These are phyloP conservation scores for Gnaphalium uliginosum DNA, from an alignment of 129 eudicot species.

Conservation along the genomic window DNA sequence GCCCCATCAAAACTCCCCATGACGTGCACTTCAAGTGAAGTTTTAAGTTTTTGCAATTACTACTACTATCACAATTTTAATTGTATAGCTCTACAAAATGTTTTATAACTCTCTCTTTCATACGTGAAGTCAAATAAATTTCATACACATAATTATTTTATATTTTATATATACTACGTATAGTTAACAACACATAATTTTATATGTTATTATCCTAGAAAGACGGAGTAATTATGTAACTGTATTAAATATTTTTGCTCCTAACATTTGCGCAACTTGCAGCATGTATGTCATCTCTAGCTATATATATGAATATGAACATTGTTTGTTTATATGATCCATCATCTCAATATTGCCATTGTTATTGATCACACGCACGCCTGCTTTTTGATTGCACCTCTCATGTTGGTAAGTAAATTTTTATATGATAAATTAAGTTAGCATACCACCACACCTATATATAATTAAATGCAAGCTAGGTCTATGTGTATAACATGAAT, in stretches of 20 bases:
- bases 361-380: constrained; percentile 23
- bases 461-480: constrained; percentile 23
- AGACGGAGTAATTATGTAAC: too few relatives aligned
- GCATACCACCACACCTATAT: constrained; percentile 11
- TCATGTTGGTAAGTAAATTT: constrained; percentile 8
- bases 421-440: constrained; percentile 25
- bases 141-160: background rate
- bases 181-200: too few relatives aligned
- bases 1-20: constrained; percentile 49
- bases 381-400: constrained; percentile 38
- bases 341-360: constrained; percentile 23
- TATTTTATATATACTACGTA: too few relatives aligned
- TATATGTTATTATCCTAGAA: too few relatives aligned
- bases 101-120: constrained; percentile 31
- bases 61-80: constrained; percentile 21
- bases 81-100: background rate
- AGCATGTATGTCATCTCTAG: too few relatives aligned
- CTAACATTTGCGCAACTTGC: too few relatives aligned
- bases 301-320: too few relatives aligned
- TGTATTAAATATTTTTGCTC: too few relatives aligned
- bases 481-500: constrained; percentile 17
- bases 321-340: background rate
- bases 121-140: constrained; percentile 22
- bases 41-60: constrained; percentile 49
- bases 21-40: constrained; percentile 70